phyloP scores from a whole-genome alignment of 495 filamentous ascomycete species.

The Talaromyces thailandensis region DNA sequence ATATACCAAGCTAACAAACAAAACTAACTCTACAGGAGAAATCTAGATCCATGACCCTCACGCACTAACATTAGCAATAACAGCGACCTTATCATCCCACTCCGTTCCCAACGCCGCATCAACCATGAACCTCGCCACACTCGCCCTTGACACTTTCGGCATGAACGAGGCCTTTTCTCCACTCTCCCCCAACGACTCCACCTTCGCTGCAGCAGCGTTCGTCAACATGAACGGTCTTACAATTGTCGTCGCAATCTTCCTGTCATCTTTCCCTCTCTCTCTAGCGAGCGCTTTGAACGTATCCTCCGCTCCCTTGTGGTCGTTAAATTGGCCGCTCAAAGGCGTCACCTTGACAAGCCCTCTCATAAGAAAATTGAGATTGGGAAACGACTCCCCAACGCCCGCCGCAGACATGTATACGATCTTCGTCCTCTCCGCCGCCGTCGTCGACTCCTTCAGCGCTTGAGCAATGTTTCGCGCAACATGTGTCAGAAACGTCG shows the following conservation, averaged over 20 bases:
- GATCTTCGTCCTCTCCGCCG: slow-evolving; percentile 14
- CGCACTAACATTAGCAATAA: slow-evolving; percentile 13
- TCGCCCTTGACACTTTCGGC: slow-evolving; percentile 24
- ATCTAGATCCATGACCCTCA: not conserved
- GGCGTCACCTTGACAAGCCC: slow-evolving; percentile 20
- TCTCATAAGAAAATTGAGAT: slow-evolving; percentile 23
- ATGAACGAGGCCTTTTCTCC: slow-evolving; percentile 23
- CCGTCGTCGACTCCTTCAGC: slow-evolving; percentile 25
- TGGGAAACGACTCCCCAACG: slow-evolving; percentile 19
- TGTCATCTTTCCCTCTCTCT: not conserved
- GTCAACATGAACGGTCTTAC: slow-evolving; percentile 26
- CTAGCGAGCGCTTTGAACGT: slow-evolving; percentile 13
- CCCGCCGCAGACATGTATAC: slow-evolving; percentile 31
- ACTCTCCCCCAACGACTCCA: slow-evolving; percentile 23
- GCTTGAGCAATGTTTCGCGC: slow-evolving; percentile 20
- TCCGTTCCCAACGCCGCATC: slow-evolving; percentile 25
- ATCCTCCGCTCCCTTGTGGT: slow-evolving; percentile 26
- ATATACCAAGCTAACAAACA: not conserved
- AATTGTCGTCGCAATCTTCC: not conserved
- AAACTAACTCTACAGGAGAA: not conserved
- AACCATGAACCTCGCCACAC: slow-evolving; percentile 33
- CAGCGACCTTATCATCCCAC: slow-evolving; percentile 26
- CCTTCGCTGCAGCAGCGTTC: slow-evolving; percentile 17
- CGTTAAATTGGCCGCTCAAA: slow-evolving; percentile 19
- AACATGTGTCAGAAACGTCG: slow-evolving; percentile 17